Base-by-base conservation (phyloP, 768 basidiomycete genomes). In the Hortiboletus campestris region DNA sequence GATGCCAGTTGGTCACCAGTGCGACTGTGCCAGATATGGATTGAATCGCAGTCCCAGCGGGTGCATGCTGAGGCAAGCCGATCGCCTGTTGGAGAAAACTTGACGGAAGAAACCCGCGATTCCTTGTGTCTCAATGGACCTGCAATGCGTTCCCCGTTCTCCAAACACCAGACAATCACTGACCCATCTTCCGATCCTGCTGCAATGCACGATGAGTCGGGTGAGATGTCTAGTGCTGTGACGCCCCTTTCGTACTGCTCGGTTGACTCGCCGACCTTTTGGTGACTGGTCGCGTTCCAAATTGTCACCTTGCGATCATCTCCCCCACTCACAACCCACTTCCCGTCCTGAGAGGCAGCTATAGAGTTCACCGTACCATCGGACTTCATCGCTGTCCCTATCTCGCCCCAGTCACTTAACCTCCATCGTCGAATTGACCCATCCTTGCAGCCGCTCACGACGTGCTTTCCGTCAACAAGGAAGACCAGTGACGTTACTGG, bases 401-500 rank as follows among this genome's bases (percentile, higher is more conserved):
- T 28, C 42, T 51, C 49, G 25, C 14, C 2, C 28, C 40, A 12
- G 16, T 58, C 42, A 20, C 20, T n/a, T 13, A 36, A 12, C 14
- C 39, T 58, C 57, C 57, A 59, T 25, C n/a, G 34, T 38, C 49
- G 57, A 31, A 55, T 51, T 17, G 53, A 51, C 17, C 53, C 57
- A 38, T 54, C 57, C 34, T 14, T 25, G 36, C 39, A 51, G n/a
- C 53, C 60, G 14, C 41, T n/a, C 12, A 51, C 38, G 4, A 58
- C 14, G 6, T 58, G 32, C 42, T 55, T 34, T 28, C 57, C 57
- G 22, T 61, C 53, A 14, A 12, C 38, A 13, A 55, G 47, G 19
- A 58, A 61, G n/a, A 35, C 50, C 20, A 58, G 34, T 13, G 53
- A 47, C 6, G 49, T 43, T 35, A 56, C 32, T 40, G n/a, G 17